phyloP scores from a whole-genome alignment of 352 stramenopile species.

The Globisporangium ultimum region DNA sequence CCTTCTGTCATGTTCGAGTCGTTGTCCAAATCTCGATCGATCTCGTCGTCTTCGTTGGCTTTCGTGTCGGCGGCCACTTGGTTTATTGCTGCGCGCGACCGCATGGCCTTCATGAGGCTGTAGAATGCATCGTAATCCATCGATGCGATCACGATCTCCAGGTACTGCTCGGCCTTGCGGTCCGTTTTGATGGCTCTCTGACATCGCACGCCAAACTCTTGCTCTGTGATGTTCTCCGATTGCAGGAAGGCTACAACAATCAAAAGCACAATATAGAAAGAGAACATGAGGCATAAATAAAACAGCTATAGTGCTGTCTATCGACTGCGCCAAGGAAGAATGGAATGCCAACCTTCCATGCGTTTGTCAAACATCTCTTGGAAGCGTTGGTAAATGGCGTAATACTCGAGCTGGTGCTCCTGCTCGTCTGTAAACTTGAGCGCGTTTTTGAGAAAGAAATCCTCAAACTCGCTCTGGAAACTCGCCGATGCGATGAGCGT shows the following conservation, averaged over 20 bases:
- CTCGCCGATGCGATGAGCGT: slow-evolving; percentile 55
- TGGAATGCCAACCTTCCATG: slow-evolving; percentile 39
- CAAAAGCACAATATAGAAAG: not conserved
- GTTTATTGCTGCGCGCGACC: slow-evolving; percentile 42
- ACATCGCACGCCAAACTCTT: slow-evolving; percentile 55
- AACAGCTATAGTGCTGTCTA: too few relatives aligned
- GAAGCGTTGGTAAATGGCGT: slow-evolving; percentile 68
- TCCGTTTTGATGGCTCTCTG: slow-evolving; percentile 53
- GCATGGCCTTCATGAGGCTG: slow-evolving; percentile 73
- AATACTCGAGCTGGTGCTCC: slow-evolving; percentile 72
- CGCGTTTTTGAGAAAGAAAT: slow-evolving; percentile 73
- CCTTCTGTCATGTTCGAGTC: not conserved
- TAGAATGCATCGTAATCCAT: slow-evolving; percentile 80
- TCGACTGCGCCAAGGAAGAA: not conserved
- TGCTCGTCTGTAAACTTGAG: slow-evolving; percentile 58
- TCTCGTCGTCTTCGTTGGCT: not conserved
- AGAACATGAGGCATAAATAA: too few relatives aligned
- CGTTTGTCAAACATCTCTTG: slow-evolving; percentile 70
- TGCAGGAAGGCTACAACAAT: slow-evolving; percentile 60
- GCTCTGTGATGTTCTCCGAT: slow-evolving; percentile 42
- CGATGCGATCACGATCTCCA: slow-evolving; percentile 73
- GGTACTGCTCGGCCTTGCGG: slow-evolving; percentile 57
- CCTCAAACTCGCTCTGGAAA: slow-evolving; percentile 70
- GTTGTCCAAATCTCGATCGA: not conserved
- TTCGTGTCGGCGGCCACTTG: slow-evolving; percentile 31